Conservation (phyloP, 129 eudicot species). For the Oenanthe sinensis region DNA sequence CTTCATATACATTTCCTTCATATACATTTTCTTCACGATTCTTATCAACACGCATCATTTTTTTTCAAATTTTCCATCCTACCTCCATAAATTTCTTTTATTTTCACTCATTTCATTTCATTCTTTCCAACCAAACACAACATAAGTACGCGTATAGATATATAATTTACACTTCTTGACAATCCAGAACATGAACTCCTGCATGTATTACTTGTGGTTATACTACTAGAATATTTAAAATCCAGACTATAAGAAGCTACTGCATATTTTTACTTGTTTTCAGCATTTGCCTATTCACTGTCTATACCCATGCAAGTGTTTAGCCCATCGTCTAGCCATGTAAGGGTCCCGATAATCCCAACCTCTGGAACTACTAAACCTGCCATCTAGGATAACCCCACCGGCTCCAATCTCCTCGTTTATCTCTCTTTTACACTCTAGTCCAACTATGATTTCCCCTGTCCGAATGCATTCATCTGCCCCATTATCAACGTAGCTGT, state of each 20-base stretch:
- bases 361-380: conserved; percentile 47
- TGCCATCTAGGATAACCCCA: conserved; percentile 26
- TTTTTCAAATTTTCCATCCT: too few species aligned
- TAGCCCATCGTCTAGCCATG: conserved; percentile 98
- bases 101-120: too few species aligned
- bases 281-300: background rate
- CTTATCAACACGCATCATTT: too few species aligned
- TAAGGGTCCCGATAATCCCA: conserved; percentile 85
- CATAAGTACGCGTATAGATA: too few species aligned
- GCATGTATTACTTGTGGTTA: background rate
- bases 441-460: conserved; percentile 56
- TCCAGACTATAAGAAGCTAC: background rate
- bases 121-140: too few species aligned
- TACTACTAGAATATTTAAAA: background rate
- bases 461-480: conserved; percentile 34
- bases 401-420: conserved; percentile 16
- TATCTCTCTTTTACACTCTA: conserved; percentile 29
- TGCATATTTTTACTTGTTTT: background rate
- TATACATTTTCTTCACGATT: too few species aligned
- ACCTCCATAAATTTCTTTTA: too few species aligned
- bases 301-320: conserved; percentile 72
- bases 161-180: background rate
- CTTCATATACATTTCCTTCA: too few species aligned
- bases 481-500: conserved; percentile 55
- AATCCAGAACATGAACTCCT: background rate